A percentile compares a stretch with the other conserved stretches of the same genome.
Evolutionary conservation across 31 red algal species (phyloP).

Genomic region (Porphyra umbilicalis): DNA sequence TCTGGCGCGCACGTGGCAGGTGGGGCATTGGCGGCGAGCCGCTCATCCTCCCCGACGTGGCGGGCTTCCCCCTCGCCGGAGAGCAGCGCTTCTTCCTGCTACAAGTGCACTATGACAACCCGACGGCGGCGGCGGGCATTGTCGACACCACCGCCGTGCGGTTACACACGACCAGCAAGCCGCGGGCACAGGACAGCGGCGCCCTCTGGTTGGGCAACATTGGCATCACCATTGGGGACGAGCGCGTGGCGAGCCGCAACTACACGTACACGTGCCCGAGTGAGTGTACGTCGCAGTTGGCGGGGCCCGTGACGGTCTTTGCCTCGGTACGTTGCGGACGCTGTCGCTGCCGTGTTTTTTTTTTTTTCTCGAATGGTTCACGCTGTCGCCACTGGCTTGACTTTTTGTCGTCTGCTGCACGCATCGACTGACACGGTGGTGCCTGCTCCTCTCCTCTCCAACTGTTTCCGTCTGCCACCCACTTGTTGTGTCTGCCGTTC

Average conservation of each 20-base stretch:
- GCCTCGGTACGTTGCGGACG: background rate
- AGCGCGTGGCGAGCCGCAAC: conserved; percentile 10
- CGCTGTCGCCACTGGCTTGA: background rate
- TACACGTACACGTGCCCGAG: conserved; percentile 41
- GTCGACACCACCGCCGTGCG: conserved; percentile 21
- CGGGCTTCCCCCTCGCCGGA: conserved; percentile 13
- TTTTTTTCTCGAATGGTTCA: background rate
- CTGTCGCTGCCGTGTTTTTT: background rate
- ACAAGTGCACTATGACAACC: conserved; percentile 53
- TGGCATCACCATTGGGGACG: conserved; percentile 4
- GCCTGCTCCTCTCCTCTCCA: background rate
- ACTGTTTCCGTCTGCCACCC: no score
- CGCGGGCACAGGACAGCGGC: conserved; percentile 21
- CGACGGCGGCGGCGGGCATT: background rate
- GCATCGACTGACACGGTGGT: background rate
- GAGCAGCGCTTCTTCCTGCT: conserved; percentile 15
- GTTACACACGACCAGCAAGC: conserved; percentile 17
- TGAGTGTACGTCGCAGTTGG: conserved; percentile 26
- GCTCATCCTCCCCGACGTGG: conserved; percentile 19
- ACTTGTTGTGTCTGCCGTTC: no score
- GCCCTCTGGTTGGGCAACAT: conserved; percentile 27
- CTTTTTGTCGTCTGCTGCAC: background rate
- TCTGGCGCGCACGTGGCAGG: conserved; percentile 18
- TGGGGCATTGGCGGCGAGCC: conserved; percentile 16
- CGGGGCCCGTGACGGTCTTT: conserved; percentile 15